phyloP scores from a whole-genome alignment of 805 yeast genomes.

The Monosporozyma aerobia region DNA sequence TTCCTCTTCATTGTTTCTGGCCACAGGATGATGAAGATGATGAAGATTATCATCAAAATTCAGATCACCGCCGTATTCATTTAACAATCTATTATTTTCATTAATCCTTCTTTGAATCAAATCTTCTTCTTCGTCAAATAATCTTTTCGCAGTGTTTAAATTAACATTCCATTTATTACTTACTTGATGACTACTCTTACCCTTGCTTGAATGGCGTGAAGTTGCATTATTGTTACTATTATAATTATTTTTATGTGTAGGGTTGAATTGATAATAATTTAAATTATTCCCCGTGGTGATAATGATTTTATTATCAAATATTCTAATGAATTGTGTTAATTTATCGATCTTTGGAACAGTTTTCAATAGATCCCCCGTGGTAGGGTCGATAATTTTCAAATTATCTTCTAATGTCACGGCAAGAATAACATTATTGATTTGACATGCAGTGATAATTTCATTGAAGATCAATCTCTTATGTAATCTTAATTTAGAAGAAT shows the following conservation, averaged over 20 bases:
- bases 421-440: slow-evolving; percentile 24
- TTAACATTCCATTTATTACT: slow-evolving; percentile 26
- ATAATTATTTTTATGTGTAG: neutral
- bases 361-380: slow-evolving; percentile 24
- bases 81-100: slow-evolving; percentile 14
- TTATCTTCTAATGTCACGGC: slow-evolving; percentile 24
- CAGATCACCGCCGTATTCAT: slow-evolving; percentile 25
- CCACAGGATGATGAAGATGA: neutral
- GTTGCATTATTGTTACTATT: neutral
- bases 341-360: slow-evolving; percentile 26
- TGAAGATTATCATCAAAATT: neutral
- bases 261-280: slow-evolving; percentile 19
- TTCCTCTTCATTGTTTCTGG: slow-evolving; percentile 12
- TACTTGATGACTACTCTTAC: slow-evolving; percentile 3
- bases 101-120: slow-evolving; percentile 8
- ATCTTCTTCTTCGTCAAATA: slow-evolving; percentile 24
- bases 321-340: slow-evolving; percentile 22
- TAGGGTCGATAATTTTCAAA: slow-evolving; percentile 24
- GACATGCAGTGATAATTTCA: slow-evolving; percentile 21
- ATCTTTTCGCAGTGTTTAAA: slow-evolving; percentile 18
- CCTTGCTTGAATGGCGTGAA: slow-evolving; percentile 7
- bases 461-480: slow-evolving; percentile 12
- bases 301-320: slow-evolving; percentile 27
- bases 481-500: slow-evolving; percentile 13
- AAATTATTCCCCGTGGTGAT: slow-evolving; percentile 24